Evolutionary conservation across 2,329 filamentous ascomycete genomes (phyloP).

Genomic region (Botrytis aclada): DNA sequence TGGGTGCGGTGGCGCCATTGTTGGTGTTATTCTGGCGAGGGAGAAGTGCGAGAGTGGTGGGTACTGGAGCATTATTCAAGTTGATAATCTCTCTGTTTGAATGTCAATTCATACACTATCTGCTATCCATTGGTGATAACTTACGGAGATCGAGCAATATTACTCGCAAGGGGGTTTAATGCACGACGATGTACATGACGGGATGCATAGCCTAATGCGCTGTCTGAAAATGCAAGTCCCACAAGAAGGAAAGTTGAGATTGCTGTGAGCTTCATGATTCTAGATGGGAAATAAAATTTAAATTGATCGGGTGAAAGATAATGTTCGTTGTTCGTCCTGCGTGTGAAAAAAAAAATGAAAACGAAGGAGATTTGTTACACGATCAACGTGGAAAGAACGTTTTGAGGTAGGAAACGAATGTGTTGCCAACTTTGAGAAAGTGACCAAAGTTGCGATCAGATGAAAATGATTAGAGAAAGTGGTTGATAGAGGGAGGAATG

Average conservation of each 20-base stretch:
- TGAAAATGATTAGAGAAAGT: background rate
- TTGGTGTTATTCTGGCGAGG: background rate
- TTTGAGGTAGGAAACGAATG: background rate
- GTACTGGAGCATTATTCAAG: background rate
- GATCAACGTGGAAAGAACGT: constrained; percentile 10
- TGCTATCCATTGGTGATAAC: background rate
- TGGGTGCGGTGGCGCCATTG: background rate
- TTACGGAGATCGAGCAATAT: background rate
- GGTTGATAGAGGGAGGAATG: background rate
- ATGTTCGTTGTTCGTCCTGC: too few relatives aligned
- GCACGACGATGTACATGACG: background rate
- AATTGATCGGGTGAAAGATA: background rate
- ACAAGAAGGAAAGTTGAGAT: background rate
- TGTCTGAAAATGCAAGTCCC: background rate
- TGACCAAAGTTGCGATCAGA: background rate
- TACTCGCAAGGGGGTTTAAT: background rate
- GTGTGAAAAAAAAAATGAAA: background rate
- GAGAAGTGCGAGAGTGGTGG: background rate
- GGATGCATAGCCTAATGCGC: background rate
- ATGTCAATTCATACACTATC: background rate
- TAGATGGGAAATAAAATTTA: background rate
- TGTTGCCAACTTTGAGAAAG: background rate
- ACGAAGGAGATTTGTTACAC: background rate
- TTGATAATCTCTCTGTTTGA: background rate
- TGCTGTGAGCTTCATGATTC: constrained; percentile 3